Evolutionary conservation across 345 rosid genomes (phyloP).

Genomic region (Acer saccharum): DNA sequence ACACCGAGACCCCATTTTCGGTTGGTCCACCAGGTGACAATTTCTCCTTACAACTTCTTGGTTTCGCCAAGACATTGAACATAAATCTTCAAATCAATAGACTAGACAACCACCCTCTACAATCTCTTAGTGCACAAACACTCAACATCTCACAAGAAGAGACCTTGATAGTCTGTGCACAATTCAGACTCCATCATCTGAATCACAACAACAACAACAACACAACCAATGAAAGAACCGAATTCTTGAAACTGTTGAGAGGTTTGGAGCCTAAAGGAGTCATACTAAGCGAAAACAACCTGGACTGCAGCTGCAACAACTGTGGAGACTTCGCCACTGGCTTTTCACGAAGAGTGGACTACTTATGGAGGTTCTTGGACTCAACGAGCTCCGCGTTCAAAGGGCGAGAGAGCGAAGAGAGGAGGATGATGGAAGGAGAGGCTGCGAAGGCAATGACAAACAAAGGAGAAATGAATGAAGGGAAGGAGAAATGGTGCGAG

Average conservation of each 20-base stretch:
- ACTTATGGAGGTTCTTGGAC: conserved; percentile 81
- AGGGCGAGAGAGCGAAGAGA: conserved; percentile 71
- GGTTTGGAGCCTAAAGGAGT: conserved; percentile 62
- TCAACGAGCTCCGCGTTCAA: conserved; percentile 82
- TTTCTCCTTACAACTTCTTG: conserved; percentile 51
- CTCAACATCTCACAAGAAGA: conserved; percentile 52
- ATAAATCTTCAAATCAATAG: conserved; percentile 63
- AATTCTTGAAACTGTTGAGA: conserved; percentile 44
- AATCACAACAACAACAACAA: conserved; percentile 61
- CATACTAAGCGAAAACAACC: conserved; percentile 67
- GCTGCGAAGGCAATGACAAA: conserved; percentile 70
- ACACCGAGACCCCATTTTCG: conserved; percentile 58
- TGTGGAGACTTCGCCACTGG: conserved; percentile 65
- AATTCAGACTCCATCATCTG: conserved; percentile 73
- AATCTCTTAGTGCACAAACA: conserved; percentile 37
- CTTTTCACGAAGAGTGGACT: conserved; percentile 65
- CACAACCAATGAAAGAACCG: conserved; percentile 52
- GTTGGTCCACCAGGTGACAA: conserved; percentile 69
- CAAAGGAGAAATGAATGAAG: conserved; percentile 62
- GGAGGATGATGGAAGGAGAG: conserved; percentile 85
- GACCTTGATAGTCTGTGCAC: conserved; percentile 62
- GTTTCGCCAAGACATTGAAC: conserved; percentile 70
- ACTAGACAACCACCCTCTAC: conserved; percentile 47
- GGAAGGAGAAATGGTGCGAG: conserved; percentile 76
- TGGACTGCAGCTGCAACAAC: conserved; percentile 55